Base-by-base conservation (phyloP, 2,329 filamentous ascomycete genomes). In the Fusarium sp. region DNA sequence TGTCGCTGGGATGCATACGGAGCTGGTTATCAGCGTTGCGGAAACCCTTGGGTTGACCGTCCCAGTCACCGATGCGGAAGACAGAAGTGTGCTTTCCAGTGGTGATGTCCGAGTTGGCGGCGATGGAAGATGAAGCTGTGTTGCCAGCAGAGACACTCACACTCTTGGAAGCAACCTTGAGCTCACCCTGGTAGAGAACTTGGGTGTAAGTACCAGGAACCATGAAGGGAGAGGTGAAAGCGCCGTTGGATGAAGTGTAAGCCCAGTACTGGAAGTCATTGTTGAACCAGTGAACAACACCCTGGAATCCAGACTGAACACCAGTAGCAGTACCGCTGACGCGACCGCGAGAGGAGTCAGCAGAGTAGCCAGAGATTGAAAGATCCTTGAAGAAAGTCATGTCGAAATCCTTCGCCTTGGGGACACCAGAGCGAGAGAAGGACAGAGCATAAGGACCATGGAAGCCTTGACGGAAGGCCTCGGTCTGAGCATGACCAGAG, bases 151-250 rank as follows among this genome's bases (percentile, higher is more conserved):
- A 80, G 43, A 90, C 86, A 0, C 78, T 80, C 18, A 87, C 84
- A 8, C 79, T 81, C 25, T 81, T 78, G 4, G 82, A 82, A 6
- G 85, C 86, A 11, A 89, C 86, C 65, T 84, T 82, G 74, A 85
- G 85, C 75, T 90, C 88, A 20, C 82, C 84, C 70, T 88, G 87
- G 78, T 90, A 90, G 40, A 91, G 83, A 7, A 89, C 85, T 84
- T 90, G 90, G n/a, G 87, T 90, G 79, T 91, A 91, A 1, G 86
- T 90, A 30, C 90, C 89, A 0, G 89, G 87, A 73, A 89, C 90
- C 89, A 92, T 91, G 59, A 84, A 80, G 1, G 89, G 90, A 0
- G 88, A 90, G 5, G 84, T 90, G 78, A 90, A 92, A 15, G 81
- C 81, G 12, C 89, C 88, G 46, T 78, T 81, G 24, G 83, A 83